Evolutionary conservation across 2,329 filamentous ascomycete genomes (phyloP), one percentile per base, ranked within the genome.

Genomic region (Rugonectria rugulosa): DNA sequence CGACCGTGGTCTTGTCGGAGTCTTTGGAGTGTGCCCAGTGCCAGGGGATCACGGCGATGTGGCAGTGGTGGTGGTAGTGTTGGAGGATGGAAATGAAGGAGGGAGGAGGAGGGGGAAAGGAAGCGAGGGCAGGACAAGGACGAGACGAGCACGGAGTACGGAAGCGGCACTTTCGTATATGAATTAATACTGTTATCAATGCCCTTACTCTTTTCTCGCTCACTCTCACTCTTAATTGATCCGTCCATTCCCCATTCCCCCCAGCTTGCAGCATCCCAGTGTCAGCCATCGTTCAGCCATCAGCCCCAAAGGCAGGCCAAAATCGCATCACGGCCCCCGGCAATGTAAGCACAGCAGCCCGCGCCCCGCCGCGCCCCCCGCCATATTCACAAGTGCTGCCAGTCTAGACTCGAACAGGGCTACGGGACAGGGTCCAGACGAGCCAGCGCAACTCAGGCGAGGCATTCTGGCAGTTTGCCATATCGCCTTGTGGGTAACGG

Each of bases 341-440:
- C 56, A 55, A 62, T 57, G 46, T 53, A 45, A 57, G 64, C 66
- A 61, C 43, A 56, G 62, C 54, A 9, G 29, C 50, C 45, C 58
- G 63, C 65, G 64, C 47, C 48, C 36, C 55, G 54, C 61, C 57
- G 27, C 53, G 59, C 59, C 64, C 59, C n/a, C 61, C 53, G 54
- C 61, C 56, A 64, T 53, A 63, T 56, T 63, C 56, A n/a, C n/a
- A n/a, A n/a, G n/a, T n/a, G n/a, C n/a, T n/a, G n/a, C 46, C 51
- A 59, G 50, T 53, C 64, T 56, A 62, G 37, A 49, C 57, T 60
- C 61, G 56, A 56, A 60, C 43, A 60, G 59, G 59, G 54, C 63
- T 51, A 47, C 53, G 26, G 7, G 10, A 9, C 29, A 14, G 5
- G 11, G 29, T 32, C 29, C 29, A 32, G n/a, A 32, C 12, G 29